Evolutionary conservation across 2,329 filamentous ascomycete species (phyloP).

Genomic region (Verticillium nonalfalfae): DNA sequence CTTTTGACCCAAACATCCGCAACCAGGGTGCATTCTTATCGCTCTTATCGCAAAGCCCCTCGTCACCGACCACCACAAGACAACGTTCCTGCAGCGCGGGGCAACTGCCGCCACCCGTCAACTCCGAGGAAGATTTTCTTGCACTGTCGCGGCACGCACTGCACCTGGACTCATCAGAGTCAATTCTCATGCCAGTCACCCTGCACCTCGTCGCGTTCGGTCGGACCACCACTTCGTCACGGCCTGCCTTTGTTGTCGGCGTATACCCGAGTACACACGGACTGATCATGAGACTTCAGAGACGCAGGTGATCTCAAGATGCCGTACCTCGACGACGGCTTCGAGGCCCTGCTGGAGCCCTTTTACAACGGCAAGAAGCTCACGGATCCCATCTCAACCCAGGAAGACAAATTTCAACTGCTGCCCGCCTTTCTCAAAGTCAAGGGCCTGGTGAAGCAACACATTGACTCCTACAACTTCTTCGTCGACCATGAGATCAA

Average conservation of each 20-base stretch:
- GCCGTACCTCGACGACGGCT: constrained; percentile 54
- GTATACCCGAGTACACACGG: not conserved
- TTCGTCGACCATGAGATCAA: constrained; percentile 96
- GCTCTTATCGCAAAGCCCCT: not conserved
- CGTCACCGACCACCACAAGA: not conserved
- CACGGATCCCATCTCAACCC: constrained; percentile 57
- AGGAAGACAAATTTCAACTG: constrained; percentile 91
- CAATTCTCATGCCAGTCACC: not conserved
- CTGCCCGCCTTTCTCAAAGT: constrained; percentile 97
- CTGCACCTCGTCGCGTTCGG: not conserved
- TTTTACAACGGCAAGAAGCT: constrained; percentile 64
- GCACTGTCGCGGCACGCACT: not conserved
- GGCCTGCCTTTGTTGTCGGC: not conserved
- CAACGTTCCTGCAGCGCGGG: not conserved
- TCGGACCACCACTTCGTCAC: not conserved
- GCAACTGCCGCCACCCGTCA: not conserved
- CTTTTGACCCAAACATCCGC: too few species aligned
- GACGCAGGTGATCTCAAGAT: constrained; percentile 28
- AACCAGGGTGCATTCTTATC: not conserved
- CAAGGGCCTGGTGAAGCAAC: constrained; percentile 94
- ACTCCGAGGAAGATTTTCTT: not conserved
- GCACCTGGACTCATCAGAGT: not conserved
- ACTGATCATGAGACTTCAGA: not conserved
- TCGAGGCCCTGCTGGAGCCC: constrained; percentile 60
- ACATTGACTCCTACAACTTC: constrained; percentile 98